Evolutionary conservation across 2,329 filamentous ascomycete species (phyloP).

Genomic region (Aspergillus sp.): DNA sequence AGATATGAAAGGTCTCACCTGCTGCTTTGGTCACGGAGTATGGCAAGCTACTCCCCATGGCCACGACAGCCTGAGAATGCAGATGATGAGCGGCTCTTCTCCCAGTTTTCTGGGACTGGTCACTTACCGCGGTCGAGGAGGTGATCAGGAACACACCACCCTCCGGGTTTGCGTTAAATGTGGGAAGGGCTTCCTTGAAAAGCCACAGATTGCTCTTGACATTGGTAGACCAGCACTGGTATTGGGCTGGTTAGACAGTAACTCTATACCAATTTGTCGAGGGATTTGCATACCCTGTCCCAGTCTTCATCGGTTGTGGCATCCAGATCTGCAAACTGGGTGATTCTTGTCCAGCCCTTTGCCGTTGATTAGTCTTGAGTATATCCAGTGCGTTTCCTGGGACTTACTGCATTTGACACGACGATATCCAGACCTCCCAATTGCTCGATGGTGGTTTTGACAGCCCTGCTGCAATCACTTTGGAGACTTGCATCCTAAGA

Average conservation of each 20-base stretch:
- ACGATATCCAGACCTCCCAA: conserved; percentile 74
- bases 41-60: conserved; percentile 61
- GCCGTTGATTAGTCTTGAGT: background rate
- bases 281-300: conserved; percentile 53
- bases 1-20: conserved; percentile 37
- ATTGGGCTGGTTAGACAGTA: background rate
- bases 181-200: conserved; percentile 57
- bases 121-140: conserved; percentile 57
- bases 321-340: conserved; percentile 57
- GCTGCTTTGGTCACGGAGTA: conserved; percentile 79
- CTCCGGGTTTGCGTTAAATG: conserved; percentile 61
- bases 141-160: conserved; percentile 65
- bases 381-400: background rate
- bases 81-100: background rate
- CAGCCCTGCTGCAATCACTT: conserved; percentile 58
- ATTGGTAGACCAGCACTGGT: conserved; percentile 62
- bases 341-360: conserved; percentile 63
- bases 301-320: conserved; percentile 61
- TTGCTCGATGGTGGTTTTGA: conserved; percentile 58
- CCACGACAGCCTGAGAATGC: conserved; percentile 44
- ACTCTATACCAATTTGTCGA: background rate
- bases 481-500: conserved; percentile 60
- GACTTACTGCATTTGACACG: conserved; percentile 68
- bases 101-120: conserved; percentile 3
- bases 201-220: conserved; percentile 57